These are phyloP conservation scores for Aspergillus sp. DNA, from an alignment of 2,329 filamentous ascomycete genomes.

Conservation along the genomic window DNA sequence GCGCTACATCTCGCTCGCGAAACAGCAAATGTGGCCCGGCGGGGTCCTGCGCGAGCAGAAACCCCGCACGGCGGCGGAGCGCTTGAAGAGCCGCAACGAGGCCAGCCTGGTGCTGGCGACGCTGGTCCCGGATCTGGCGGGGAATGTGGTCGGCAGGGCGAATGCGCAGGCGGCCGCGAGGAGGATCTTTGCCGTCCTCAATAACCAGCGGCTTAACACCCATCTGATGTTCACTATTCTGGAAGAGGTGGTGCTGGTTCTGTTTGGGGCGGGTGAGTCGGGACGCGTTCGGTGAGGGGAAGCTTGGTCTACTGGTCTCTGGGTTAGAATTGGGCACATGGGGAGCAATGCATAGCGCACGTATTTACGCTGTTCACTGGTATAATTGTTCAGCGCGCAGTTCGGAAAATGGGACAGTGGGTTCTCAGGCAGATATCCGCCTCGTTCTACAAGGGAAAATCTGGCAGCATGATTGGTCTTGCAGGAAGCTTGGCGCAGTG, in stretches of 20 bases:
- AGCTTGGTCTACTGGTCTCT: not conserved
- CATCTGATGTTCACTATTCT: conserved; percentile 63
- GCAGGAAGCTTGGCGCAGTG: no score
- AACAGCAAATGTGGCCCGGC: conserved; percentile 68
- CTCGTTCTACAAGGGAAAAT: no score
- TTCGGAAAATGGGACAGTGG: no score
- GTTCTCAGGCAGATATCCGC: no score
- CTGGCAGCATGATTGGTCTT: no score
- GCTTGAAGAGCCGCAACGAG: conserved; percentile 71
- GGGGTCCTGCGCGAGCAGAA: conserved; percentile 39
- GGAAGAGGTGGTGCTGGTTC: conserved; percentile 58
- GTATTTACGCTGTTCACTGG: no score
- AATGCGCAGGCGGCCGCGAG: conserved; percentile 88
- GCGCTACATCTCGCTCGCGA: conserved; percentile 64
- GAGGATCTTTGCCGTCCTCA: conserved; percentile 80
- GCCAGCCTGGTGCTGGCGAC: conserved; percentile 83
- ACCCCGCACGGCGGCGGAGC: conserved; percentile 60
- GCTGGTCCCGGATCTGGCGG: conserved; percentile 80
- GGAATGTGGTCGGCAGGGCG: conserved; percentile 80
- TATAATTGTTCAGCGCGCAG: no score
- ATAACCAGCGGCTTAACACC: conserved; percentile 77
- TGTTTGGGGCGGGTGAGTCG: conserved; percentile 43
- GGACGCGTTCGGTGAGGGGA: not conserved
- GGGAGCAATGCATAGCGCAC: no score
- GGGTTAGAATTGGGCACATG: no score